These are phyloP conservation scores for Didymella pomorum DNA, from an alignment of 2,329 filamentous ascomycete species.

Conservation along the genomic window DNA sequence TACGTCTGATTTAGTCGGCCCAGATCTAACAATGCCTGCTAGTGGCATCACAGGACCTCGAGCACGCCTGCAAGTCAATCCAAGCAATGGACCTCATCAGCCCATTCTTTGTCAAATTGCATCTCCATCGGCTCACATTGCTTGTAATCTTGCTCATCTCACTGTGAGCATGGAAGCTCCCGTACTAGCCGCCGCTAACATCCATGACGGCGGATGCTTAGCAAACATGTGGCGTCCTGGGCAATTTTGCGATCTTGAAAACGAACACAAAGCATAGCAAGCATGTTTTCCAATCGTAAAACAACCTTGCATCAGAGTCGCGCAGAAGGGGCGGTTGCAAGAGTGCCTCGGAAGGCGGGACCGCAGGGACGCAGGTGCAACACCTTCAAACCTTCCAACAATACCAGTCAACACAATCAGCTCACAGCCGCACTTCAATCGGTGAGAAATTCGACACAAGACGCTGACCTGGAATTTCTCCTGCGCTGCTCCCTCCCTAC, in stretches of 20 bases:
- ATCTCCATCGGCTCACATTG: neutral
- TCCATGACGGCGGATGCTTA: constrained; percentile 29
- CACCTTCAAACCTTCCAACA: neutral
- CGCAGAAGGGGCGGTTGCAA: neutral
- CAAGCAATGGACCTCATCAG: constrained; percentile 14
- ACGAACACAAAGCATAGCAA: neutral
- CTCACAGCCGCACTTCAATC: constrained; percentile 3
- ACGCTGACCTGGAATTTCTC: neutral
- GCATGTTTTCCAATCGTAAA: no score
- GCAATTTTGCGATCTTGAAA: neutral
- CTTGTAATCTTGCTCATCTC: constrained; percentile 7
- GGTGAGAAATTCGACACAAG: neutral
- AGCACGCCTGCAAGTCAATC: constrained; percentile 5
- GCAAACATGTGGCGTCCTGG: constrained; percentile 25
- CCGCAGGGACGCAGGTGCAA: neutral
- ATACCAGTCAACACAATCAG: neutral
- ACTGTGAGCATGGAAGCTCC: constrained; percentile 22
- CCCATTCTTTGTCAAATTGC: constrained; percentile 10
- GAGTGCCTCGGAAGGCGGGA: neutral
- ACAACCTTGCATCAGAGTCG: neutral
- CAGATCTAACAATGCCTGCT: constrained; percentile 19
- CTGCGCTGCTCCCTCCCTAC: neutral
- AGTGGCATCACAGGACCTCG: constrained; percentile 7
- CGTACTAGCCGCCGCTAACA: constrained; percentile 30
- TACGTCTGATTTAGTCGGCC: constrained; percentile 13